Conservation (phyloP, 805 yeast genomes). For the Blastobotrys parvus region DNA sequence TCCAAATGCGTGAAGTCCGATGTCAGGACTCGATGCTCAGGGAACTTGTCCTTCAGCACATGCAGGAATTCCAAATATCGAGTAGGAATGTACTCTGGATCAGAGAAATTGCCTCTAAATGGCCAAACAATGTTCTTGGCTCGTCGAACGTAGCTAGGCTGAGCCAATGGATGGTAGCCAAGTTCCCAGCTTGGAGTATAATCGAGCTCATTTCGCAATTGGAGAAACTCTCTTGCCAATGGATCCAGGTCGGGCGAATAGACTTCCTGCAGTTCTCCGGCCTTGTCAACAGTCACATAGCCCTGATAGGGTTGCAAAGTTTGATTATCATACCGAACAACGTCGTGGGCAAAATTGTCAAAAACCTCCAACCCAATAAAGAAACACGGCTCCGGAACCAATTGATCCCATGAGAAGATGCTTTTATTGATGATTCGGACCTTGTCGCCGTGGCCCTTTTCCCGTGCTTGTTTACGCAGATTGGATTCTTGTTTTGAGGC, state of each 20-base stretch:
- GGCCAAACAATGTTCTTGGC: slow-evolving; percentile 51
- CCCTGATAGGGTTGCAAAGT: slow-evolving; percentile 70
- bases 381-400: slow-evolving; percentile 58
- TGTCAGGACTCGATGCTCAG: slow-evolving; percentile 63
- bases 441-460: slow-evolving; percentile 43
- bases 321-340: slow-evolving; percentile 61
- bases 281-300: slow-evolving; percentile 59
- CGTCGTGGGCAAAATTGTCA: slow-evolving; percentile 78
- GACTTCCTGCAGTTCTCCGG: slow-evolving; percentile 70
- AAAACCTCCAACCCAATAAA: slow-evolving; percentile 76
- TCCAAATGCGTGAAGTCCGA: slow-evolving; percentile 54
- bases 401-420: slow-evolving; percentile 62
- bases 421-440: slow-evolving; percentile 65
- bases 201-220: slow-evolving; percentile 37
- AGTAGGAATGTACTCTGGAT: slow-evolving; percentile 79
- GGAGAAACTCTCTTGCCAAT: slow-evolving; percentile 43
- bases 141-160: slow-evolving; percentile 35
- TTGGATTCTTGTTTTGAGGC: slow-evolving; percentile 44
- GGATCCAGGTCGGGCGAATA: slow-evolving; percentile 31
- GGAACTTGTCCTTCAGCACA: slow-evolving; percentile 55
- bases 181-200: slow-evolving; percentile 23
- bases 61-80: slow-evolving; percentile 57
- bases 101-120: slow-evolving; percentile 54
- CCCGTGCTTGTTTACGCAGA: slow-evolving; percentile 27
- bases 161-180: slow-evolving; percentile 55